Percentiles rank a stretch among this genome's conserved stretches.
These are phyloP conservation scores for Neonectria hederae DNA, from an alignment of 2,329 filamentous ascomycete species.

Conservation along the genomic window DNA sequence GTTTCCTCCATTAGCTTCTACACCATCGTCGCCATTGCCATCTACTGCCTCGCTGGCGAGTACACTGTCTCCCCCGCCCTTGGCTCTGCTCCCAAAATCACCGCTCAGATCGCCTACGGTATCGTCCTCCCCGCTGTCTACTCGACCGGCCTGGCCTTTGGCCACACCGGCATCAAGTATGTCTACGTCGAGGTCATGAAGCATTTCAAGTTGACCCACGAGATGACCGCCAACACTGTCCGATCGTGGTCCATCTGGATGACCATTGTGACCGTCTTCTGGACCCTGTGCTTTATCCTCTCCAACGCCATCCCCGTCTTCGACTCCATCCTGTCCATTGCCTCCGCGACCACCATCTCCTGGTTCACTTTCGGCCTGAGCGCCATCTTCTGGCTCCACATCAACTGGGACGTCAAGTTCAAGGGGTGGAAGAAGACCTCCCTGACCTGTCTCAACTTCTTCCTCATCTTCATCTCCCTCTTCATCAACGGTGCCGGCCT, in stretches of 20 bases:
- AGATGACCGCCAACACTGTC: conserved; percentile 46
- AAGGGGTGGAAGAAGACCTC: conserved; percentile 43
- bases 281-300: conserved; percentile 47
- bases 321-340: conserved; percentile 50
- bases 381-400: conserved; percentile 49
- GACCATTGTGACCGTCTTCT: conserved; percentile 46
- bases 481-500: conserved; percentile 50
- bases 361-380: conserved; percentile 52
- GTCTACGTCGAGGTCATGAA: conserved; percentile 48
- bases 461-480: conserved; percentile 45
- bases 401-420: conserved; percentile 48
- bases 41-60: conserved; percentile 42
- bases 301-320: conserved; percentile 51
- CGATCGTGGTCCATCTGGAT: conserved; percentile 50
- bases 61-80: conserved; percentile 42
- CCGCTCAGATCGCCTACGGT: conserved; percentile 45
- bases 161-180: conserved; percentile 49
- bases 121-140: conserved; percentile 45
- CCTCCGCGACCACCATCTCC: conserved; percentile 48
- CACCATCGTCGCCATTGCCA: conserved; percentile 39
- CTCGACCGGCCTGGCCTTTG: conserved; percentile 46
- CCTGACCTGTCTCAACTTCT: conserved; percentile 42
- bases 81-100: conserved; percentile 35
- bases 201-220: conserved; percentile 43
- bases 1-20: conserved; percentile 41